A percentile compares a stretch with the other conserved stretches of the same genome.
phyloP scores from a whole-genome alignment of 2,329 filamentous ascomycete species.

The Trichoderma gracile region DNA sequence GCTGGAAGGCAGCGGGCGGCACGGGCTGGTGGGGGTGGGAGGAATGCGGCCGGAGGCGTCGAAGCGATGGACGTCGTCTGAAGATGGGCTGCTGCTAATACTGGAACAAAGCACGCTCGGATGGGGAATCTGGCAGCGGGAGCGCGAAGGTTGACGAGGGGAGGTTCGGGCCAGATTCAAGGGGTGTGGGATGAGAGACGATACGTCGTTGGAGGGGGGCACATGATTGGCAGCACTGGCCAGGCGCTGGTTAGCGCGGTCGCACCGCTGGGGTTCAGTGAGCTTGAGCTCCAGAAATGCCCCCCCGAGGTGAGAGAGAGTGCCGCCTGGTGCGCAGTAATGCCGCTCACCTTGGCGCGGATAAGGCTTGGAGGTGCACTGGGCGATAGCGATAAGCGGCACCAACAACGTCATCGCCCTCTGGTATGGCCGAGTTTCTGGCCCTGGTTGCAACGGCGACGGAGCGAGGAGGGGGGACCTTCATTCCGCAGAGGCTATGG shows the following conservation, averaged over 20 bases:
- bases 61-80: conserved; percentile 11
- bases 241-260: conserved; percentile 29
- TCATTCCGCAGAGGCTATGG: conserved; percentile 5
- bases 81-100: neutral
- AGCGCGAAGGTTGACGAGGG: conserved; percentile 36
- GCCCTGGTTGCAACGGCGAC: conserved; percentile 4
- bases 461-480: conserved; percentile 9
- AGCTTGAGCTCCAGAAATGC: conserved; percentile 12
- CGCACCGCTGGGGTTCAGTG: conserved; percentile 27
- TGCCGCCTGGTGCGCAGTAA: conserved; percentile 3
- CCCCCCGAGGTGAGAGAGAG: conserved; percentile 23
- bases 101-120: neutral
- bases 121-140: conserved; percentile 31
- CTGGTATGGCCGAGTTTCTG: neutral
- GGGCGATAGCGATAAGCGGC: conserved; percentile 21
- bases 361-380: neutral
- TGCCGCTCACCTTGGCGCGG: conserved; percentile 25
- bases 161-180: conserved; percentile 29
- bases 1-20: conserved; percentile 31
- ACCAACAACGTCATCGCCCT: conserved; percentile 13
- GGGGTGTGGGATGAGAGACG: conserved; percentile 30
- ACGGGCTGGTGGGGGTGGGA: conserved; percentile 23
- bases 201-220: conserved; percentile 31
- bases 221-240: conserved; percentile 39
- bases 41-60: conserved; percentile 25